phyloP scores from a whole-genome alignment of 495 filamentous ascomycete species.

The Hyaloscypha finlandica region DNA sequence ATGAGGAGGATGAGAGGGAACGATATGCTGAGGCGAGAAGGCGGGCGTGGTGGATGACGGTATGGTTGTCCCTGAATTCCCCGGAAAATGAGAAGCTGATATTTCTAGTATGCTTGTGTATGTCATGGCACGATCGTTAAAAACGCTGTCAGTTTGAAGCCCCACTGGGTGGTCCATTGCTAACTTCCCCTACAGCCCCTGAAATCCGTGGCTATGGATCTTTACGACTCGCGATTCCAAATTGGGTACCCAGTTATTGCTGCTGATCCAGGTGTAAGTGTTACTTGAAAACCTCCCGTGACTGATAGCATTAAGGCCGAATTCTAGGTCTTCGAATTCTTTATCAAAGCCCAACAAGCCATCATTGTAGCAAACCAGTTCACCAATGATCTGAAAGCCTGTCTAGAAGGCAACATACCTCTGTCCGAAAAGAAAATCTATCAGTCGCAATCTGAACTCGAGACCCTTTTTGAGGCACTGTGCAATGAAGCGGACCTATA shows the following conservation, averaged over 20 bases:
- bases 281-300: background rate
- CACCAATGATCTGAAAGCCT: constrained; percentile 37
- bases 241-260: constrained; percentile 55
- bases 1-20: constrained; percentile 47
- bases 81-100: background rate
- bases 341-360: constrained; percentile 60
- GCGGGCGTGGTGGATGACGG: constrained; percentile 66
- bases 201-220: constrained; percentile 42
- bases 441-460: constrained; percentile 57
- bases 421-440: constrained; percentile 28
- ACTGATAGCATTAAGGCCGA: background rate
- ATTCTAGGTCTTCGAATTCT: constrained; percentile 52
- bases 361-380: constrained; percentile 58
- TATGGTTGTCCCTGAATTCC: constrained; percentile 27
- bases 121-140: constrained; percentile 62
- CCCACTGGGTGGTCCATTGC: background rate
- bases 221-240: constrained; percentile 58
- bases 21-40: constrained; percentile 53
- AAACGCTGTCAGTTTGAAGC: constrained; percentile 49
- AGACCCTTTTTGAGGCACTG: constrained; percentile 50
- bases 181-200: too few species aligned
- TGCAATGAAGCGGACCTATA: constrained; percentile 44
- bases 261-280: constrained; percentile 54
- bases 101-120: constrained; percentile 54
- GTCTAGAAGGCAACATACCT: constrained; percentile 10